These are phyloP conservation scores for Knoxia roxburghii DNA, from an alignment of 257 asterid species.

Conservation along the genomic window DNA sequence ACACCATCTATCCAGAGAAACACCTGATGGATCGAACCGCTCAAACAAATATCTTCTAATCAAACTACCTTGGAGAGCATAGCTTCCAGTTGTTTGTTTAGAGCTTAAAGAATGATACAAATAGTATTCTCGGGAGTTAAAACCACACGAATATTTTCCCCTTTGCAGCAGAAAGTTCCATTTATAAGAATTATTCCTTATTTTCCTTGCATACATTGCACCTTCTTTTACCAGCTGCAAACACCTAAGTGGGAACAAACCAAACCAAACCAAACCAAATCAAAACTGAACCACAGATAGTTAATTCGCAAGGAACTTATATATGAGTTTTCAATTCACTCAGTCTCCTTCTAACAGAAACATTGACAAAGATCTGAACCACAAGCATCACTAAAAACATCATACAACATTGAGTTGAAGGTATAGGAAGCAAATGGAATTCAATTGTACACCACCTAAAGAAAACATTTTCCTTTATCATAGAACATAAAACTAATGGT, in stretches of 20 bases:
- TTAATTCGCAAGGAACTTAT: not conserved
- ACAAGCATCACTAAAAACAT: not conserved
- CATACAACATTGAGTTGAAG: not conserved
- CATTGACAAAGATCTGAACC: not conserved
- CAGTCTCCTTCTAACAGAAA: not conserved
- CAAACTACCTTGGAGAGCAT: conserved; percentile 34
- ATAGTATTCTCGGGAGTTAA: conserved; percentile 36
- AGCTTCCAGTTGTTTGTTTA: conserved; percentile 25
- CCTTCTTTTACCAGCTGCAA: conserved; percentile 26
- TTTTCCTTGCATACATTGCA: conserved; percentile 68
- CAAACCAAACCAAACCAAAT: not conserved
- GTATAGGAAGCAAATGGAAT: not conserved
- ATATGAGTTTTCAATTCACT: not conserved
- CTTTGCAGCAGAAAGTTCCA: conserved; percentile 48
- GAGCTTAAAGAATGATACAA: conserved; percentile 33
- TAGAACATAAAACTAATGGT: not conserved
- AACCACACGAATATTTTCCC: conserved; percentile 34
- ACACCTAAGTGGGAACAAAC: conserved; percentile 33
- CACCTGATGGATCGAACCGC: conserved; percentile 30
- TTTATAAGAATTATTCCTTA: conserved; percentile 40
- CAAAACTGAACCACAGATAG: too few relatives aligned
- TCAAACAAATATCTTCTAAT: conserved; percentile 36
- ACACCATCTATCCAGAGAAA: conserved; percentile 32
- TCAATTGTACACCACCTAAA: not conserved
- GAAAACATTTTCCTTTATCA: not conserved